Base-by-base conservation (phyloP, 2,329 filamentous ascomycete species). In the Ophiostoma fasciatum region DNA sequence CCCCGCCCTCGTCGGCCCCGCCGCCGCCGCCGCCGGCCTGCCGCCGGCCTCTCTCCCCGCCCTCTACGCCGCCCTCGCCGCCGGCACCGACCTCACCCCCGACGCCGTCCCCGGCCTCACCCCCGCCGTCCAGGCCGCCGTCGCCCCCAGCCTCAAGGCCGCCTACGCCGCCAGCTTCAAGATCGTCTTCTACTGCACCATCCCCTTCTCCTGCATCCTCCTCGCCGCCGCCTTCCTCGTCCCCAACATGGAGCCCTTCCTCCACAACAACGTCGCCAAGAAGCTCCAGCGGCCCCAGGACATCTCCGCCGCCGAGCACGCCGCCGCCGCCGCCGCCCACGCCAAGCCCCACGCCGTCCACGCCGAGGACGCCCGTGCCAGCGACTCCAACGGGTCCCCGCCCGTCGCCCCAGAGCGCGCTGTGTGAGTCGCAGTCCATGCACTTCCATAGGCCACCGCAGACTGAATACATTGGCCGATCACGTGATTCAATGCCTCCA, bases 101-200 rank as follows among this genome's bases (percentile, higher is more conserved):
- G 55, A 61, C 0, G 37, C 38, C 5, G 55, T 61, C 0, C 53
- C 54, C 0, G 54, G 51, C 4, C 53, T 62, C 15, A 58, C 47
- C 11, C 36, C 50, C 0, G 40, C 45, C n/a, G 51, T 62, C 28
- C 43, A 50, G 20, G 46, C 38, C 3, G 56, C 56, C 0, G 57
- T 61, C 1, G 49, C 42, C 3, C 37, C 41, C 1, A 56, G 58
- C 17, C 41, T 57, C 8, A 55, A 58, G 42, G 48, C 50, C 10
- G 60, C 60, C n/a, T 63, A 66, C 45, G 47, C 53, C 5, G 38
- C 53, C n/a, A 57, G 58, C 4, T 64, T 66, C 47, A 49, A 51
- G 37, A 53, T 56, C 4, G 62, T 68, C 1, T 67, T 60, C 28
- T 55, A 53, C 39, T 46, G 49, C 22, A 55, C 51, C 9, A 57